These are phyloP conservation scores for Rhizopus arrhizus DNA, from an alignment of 371 early-diverging fungal genomes.

Conservation along the genomic window DNA sequence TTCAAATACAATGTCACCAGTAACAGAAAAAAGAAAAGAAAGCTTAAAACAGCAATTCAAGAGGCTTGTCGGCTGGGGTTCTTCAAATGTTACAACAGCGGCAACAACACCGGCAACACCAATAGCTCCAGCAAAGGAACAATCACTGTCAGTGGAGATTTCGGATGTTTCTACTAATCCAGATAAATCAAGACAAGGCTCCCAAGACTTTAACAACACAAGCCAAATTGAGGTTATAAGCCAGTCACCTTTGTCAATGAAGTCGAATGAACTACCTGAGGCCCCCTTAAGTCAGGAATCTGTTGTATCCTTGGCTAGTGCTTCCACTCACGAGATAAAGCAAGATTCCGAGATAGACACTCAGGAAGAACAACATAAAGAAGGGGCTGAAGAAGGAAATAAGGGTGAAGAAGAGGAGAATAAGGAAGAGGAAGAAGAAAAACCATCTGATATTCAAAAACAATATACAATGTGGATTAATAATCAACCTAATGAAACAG, in stretches of 20 bases:
- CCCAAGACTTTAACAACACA: not conserved
- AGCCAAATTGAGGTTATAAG: conserved; percentile 3
- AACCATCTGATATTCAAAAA: conserved; percentile 33
- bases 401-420: not conserved
- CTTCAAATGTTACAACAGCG: conserved; percentile 15
- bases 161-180: conserved; percentile 31
- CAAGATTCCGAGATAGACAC: not conserved
- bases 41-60: conserved; percentile 44
- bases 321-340: not conserved
- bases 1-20: not conserved
- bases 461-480: conserved; percentile 51
- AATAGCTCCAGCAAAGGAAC: not conserved
- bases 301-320: conserved; percentile 22
- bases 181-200: conserved; percentile 20
- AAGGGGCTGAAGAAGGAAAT: not conserved
- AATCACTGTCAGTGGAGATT: not conserved
- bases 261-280: conserved; percentile 13
- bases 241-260: conserved; percentile 18
- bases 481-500: conserved; percentile 22
- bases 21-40: conserved; percentile 30
- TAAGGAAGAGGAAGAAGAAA: not conserved
- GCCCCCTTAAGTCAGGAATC: conserved; percentile 11
- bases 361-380: not conserved
- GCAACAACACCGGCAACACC: not conserved
- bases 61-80: conserved; percentile 49